Evolutionary conservation across 2,329 filamentous ascomycete species (phyloP), one percentile per base, ranked within the genome.

Genomic region (Xylariaceae sp.): DNA sequence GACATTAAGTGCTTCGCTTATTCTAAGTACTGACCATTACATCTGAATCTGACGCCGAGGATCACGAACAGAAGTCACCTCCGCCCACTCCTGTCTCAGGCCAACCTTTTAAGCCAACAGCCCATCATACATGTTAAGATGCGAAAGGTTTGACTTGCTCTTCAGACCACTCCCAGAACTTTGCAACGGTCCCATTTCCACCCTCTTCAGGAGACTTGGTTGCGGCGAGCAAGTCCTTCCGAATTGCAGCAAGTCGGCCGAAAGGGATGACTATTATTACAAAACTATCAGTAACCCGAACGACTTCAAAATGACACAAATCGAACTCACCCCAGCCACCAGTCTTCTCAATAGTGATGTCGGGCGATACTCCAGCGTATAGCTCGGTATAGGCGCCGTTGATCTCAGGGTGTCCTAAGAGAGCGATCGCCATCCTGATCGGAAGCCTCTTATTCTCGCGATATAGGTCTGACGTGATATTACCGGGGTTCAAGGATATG

Each of bases 101-200:
- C n/a, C n/a, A n/a, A n/a, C n/a, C n/a, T n/a, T n/a, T n/a, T n/a
- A n/a, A n/a, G n/a, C n/a, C n/a, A n/a, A n/a, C n/a, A n/a, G n/a
- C n/a, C n/a, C n/a, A n/a, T n/a, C n/a, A n/a, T n/a, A n/a, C n/a
- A n/a, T n/a, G n/a, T 32, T 32, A 32, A 8, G 27, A 32, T 8
- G 27, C 27, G 27, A 19, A 67, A 4, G 52, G 49, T 42, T 63
- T 60, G 5, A 67, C 54, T 43, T 69, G 64, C 40, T 67, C 62
- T 42, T 74, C 71, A 22, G 56, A 62, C 70, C 70, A 75, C 3
- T 69, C 65, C 69, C 69, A 74, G 46, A 75, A 72, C 40, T 63
- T 57, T 22, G 58, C 45, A 1, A 62, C 65, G 22, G 60, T 60
- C 0, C 65, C 67, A 16, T 60, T 65, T 2, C 69, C 67, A 16